Percentiles rank a stretch among this genome's conserved stretches.
Evolutionary conservation across 2,329 filamentous ascomycete species (phyloP).

Genomic region (Graphiopsis chlorocephala): DNA sequence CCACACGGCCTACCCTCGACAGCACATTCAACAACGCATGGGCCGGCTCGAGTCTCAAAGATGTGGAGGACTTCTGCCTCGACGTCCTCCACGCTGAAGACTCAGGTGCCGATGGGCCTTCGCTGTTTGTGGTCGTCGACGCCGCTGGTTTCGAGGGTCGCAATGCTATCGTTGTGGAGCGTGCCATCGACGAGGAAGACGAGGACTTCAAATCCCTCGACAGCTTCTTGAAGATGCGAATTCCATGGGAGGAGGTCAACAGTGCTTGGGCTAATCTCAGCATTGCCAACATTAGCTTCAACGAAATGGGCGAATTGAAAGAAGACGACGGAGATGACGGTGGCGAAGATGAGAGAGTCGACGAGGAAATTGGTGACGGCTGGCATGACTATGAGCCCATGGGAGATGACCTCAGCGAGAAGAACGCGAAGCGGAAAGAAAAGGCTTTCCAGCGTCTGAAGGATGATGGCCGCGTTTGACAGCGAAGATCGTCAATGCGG

Average conservation of each 20-base stretch:
- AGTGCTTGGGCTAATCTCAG: conserved; percentile 19
- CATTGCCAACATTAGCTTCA: not conserved
- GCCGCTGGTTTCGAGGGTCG: conserved; percentile 11
- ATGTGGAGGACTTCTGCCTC: conserved; percentile 19
- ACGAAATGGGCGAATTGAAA: not conserved
- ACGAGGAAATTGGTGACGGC: not conserved
- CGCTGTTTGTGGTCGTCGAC: conserved; percentile 18
- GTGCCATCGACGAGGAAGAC: conserved; percentile 8
- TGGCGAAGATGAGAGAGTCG: not conserved
- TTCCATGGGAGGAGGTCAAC: conserved; percentile 19
- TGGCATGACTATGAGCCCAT: not conserved
- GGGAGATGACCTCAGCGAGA: not conserved
- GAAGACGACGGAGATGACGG: not conserved
- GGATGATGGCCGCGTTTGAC: not conserved
- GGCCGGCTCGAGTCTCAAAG: conserved; percentile 16
- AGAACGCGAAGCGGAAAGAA: not conserved
- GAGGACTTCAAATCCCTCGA: not conserved
- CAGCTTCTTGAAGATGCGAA: conserved; percentile 17
- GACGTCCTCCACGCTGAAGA: not conserved
- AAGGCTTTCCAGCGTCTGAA: not conserved
- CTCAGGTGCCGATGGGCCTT: not conserved
- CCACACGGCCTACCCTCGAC: not conserved
- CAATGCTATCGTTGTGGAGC: conserved; percentile 16
- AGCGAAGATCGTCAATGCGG: not conserved
- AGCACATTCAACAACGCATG: conserved; percentile 17